phyloP scores from a whole-genome alignment of 306 rosid species.

The Gastrolobium bilobum region DNA sequence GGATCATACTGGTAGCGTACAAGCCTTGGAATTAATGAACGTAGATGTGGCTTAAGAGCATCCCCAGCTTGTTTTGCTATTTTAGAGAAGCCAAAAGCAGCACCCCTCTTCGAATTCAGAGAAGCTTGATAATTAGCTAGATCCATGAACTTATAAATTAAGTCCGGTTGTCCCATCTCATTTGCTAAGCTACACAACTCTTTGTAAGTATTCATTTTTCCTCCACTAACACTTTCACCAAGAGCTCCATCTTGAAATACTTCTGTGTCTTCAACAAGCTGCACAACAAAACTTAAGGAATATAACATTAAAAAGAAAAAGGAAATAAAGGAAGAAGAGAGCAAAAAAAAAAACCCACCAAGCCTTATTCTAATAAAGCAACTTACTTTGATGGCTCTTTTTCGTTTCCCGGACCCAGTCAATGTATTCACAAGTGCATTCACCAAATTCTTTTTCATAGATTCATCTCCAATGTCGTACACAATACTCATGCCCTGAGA shows the following conservation, averaged over 20 bases:
- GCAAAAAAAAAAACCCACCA: conserved; percentile 18
- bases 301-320: conserved; percentile 1
- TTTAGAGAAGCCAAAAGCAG: conserved; percentile 98
- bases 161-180: conserved; percentile 99
- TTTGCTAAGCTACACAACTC: conserved; percentile 95
- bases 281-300: conserved; percentile 45
- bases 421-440: conserved; percentile 87
- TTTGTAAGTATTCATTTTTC: conserved; percentile 93
- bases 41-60: conserved; percentile 87
- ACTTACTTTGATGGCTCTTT: conserved; percentile 93
- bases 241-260: conserved; percentile 95
- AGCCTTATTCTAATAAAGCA: conserved; percentile 11
- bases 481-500: conserved; percentile 99
- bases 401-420: conserved; percentile 92
- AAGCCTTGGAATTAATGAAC: conserved; percentile 86
- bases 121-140: conserved; percentile 96
- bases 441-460: conserved; percentile 88
- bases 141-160: conserved; percentile 97
- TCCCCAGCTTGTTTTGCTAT: conserved; percentile 97
- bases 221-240: conserved; percentile 82
- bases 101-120: conserved; percentile 92
- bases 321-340: conserved; percentile 34
- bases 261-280: conserved; percentile 95
- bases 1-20: conserved; percentile 98
- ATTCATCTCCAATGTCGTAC: conserved; percentile 91